A percentile compares a stretch with the other conserved stretches of the same genome.
phyloP scores from a whole-genome alignment of 1,284 basidiomycete species.

The Naganishia liquefaciens region DNA sequence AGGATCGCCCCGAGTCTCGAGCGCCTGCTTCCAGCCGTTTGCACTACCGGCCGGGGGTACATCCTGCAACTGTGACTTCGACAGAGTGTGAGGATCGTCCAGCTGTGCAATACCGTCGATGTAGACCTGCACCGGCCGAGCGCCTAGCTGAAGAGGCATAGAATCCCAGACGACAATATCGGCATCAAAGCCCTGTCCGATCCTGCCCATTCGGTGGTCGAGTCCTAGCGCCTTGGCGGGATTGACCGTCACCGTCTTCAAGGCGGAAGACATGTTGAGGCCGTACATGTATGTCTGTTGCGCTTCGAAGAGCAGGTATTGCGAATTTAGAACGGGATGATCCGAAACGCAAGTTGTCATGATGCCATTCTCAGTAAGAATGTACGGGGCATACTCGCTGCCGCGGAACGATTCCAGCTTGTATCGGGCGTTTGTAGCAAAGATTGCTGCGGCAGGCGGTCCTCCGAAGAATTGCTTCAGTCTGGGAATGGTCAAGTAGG shows the following conservation, averaged over 20 bases:
- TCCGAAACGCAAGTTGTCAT: conserved; percentile 70
- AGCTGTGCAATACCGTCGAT: conserved; percentile 61
- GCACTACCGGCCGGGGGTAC: conserved; percentile 44
- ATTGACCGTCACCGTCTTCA: conserved; percentile 67
- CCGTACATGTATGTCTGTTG: conserved; percentile 79
- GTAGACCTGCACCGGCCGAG: conserved; percentile 61
- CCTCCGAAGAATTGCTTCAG: conserved; percentile 71
- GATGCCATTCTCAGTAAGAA: conserved; percentile 72
- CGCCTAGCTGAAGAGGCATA: conserved; percentile 72
- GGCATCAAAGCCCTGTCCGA: conserved; percentile 62
- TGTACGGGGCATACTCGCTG: conserved; percentile 78
- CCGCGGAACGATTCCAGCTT: conserved; percentile 84
- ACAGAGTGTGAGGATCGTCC: conserved; percentile 43
- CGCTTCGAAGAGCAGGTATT: conserved; percentile 78
- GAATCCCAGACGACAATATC: conserved; percentile 86
- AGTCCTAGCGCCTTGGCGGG: conserved; percentile 75
- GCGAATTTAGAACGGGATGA: conserved; percentile 71
- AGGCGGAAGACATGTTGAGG: conserved; percentile 47
- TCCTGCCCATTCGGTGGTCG: conserved; percentile 76
- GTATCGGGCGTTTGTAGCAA: conserved; percentile 65
- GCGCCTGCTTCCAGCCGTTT: conserved; percentile 43
- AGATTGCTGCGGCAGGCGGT: conserved; percentile 71
- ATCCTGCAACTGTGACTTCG: conserved; percentile 47
- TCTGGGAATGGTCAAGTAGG: conserved; percentile 77
- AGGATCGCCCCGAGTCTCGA: conserved; percentile 51